Evolutionary conservation across 1,284 basidiomycete species (phyloP), one percentile per base, ranked within the genome.

Genomic region (Moesziomyces parantarcticus): DNA sequence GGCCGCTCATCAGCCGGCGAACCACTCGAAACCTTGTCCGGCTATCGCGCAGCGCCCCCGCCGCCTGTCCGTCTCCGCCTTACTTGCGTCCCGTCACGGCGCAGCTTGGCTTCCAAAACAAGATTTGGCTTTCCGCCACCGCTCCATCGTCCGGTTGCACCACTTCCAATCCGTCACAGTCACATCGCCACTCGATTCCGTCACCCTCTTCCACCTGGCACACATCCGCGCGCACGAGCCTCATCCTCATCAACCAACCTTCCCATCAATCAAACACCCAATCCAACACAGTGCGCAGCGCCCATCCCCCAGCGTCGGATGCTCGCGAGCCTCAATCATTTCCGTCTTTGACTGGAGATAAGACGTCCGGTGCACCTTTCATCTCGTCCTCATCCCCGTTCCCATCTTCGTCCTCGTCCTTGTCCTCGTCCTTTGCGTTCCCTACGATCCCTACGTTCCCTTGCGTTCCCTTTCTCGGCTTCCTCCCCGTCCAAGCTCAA

Each of bases 131-230:
- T 43, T 52, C 45, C 39, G 39, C 46, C 42, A 53, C 42, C 43
- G 13, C 34, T 7, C 14, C 34, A 42, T 25, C 50, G 49, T 21
- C 39, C 32, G 43, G 55, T 45, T 57, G 29, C 58, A 52, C 51
- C 52, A 50, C 65, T 68, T 58, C 51, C 47, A 26, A 51, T 40
- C 36, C 29, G 29, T 29, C 29, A 36, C 34, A 61, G 51, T 68
- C 65, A 68, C 58, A 54, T 46, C 25, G 42, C 47, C 29, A 34
- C 47, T 44, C 47, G 39, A 40, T 29, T 53, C 53, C 54, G 53
- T 60, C 58, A 50, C 45, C 45, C 51, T 32, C 21, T 7, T 23
- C 39, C 21, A 13, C 22, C 40, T 48, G 43, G 49, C 44, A 34
- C 44, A 34, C 16, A 39, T n/a, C 20, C 45, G 14, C 16, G 23